Percentiles rank a stretch among this genome's conserved stretches.
Evolutionary conservation across 805 yeast genomes (phyloP).

Genomic region (Ogataea saltuana): DNA sequence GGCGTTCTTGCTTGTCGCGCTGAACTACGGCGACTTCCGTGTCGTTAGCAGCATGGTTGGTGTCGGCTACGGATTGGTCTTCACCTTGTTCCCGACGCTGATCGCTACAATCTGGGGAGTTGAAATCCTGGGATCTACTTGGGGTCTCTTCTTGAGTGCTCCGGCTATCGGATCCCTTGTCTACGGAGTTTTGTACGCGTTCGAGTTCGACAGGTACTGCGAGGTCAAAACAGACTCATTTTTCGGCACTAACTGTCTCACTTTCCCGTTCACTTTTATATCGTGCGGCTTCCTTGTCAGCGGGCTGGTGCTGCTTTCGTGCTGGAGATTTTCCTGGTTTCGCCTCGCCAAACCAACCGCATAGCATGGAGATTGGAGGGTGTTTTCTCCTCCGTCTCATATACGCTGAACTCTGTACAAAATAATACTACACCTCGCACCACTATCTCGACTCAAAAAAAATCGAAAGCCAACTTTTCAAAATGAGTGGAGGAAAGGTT

Average conservation of each 20-base stretch:
- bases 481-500: too few species aligned
- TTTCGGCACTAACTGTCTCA: constrained; percentile 16
- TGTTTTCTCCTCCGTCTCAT: not conserved
- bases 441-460: too few species aligned
- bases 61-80: constrained; percentile 72
- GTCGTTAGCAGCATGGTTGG: constrained; percentile 49
- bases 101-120: constrained; percentile 82
- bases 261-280: constrained; percentile 20
- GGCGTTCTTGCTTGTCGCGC: constrained; percentile 17
- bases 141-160: constrained; percentile 85
- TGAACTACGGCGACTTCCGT: constrained; percentile 12
- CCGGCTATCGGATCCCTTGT: constrained; percentile 79
- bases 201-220: constrained; percentile 50
- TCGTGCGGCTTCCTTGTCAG: constrained; percentile 15
- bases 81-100: constrained; percentile 78
- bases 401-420: too few species aligned
- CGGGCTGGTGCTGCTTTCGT: constrained; percentile 14
- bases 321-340: constrained; percentile 22
- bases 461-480: too few species aligned
- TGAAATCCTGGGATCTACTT: constrained; percentile 80
- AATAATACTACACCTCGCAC: constrained; percentile 5
- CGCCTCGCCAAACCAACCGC: not conserved
- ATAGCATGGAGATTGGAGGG: not conserved
- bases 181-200: constrained; percentile 71
- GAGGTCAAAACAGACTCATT: constrained; percentile 6